A percentile compares a stretch with the other conserved stretches of the same genome.
phyloP scores from a whole-genome alignment of 495 filamentous ascomycete species.

The Neurospora terricola region DNA sequence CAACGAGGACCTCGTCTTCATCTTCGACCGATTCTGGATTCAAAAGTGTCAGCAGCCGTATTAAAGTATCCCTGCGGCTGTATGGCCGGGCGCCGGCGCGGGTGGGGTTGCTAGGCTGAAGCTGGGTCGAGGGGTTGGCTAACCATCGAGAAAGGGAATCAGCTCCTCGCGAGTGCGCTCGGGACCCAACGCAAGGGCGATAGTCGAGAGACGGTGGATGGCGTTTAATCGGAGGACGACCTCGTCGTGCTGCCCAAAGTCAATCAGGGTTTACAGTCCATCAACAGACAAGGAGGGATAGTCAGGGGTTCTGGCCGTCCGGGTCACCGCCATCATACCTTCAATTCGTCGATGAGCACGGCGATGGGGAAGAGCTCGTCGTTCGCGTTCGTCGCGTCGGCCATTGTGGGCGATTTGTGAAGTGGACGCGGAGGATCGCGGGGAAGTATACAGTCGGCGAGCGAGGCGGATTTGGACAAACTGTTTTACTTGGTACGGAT shows the following conservation, averaged over 20 bases:
- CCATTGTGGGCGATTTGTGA: constrained; percentile 34
- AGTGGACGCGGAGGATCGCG: constrained; percentile 5
- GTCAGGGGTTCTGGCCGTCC: not conserved
- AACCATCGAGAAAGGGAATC: constrained; percentile 97
- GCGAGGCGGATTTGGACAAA: constrained; percentile 3
- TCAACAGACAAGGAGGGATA: not conserved
- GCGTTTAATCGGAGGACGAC: constrained; percentile 95
- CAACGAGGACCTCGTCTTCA: constrained; percentile 95
- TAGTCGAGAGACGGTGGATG: constrained; percentile 94
- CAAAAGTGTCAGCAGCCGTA: constrained; percentile 3
- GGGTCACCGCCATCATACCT: constrained; percentile 49
- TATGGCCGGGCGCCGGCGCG: not conserved
- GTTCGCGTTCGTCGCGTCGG: constrained; percentile 50
- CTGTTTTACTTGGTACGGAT: constrained; percentile 3
- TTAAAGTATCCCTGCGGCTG: not conserved
- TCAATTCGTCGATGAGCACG: constrained; percentile 97
- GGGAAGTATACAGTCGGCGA: constrained; percentile 2
- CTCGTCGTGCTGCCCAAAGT: constrained; percentile 73
- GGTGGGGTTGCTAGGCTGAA: not conserved
- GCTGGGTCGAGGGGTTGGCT: constrained; percentile 10
- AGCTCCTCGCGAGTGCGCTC: constrained; percentile 96
- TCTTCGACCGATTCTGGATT: constrained; percentile 89
- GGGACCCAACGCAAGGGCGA: constrained; percentile 87
- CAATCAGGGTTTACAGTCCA: constrained; percentile 10
- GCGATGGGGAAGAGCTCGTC: constrained; percentile 99